Base-by-base conservation (phyloP, 441 rosid species). In the Omphalea diandra region DNA sequence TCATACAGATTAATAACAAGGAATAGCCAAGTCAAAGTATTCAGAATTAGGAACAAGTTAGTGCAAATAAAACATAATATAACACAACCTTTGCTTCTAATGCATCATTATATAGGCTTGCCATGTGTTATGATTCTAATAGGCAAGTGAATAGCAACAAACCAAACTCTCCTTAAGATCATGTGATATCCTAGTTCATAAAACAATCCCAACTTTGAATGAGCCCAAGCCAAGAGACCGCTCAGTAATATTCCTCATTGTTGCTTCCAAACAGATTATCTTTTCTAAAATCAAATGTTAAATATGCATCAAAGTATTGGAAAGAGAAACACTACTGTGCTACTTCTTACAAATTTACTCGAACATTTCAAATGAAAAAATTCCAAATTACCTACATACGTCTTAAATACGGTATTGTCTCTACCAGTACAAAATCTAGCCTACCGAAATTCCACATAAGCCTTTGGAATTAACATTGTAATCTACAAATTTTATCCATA, bases 151-250 rank as follows among this genome's bases (percentile, higher is more conserved):
- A 2, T 55, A 50, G 54, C 11, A 44, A 65, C 7, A 36, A 54
- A 66, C 36, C 24, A 53, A 36, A 53, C 56, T 67, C 71, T 38
- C 49, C 46, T 40, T 54, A 38, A 26, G 63, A 41, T 35, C 61
- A 24, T 38, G 41, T 54, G 33, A 67, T 4, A n/a, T n/a, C n/a
- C n/a, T n/a, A n/a, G n/a, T n/a, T n/a, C n/a, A n/a, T n/a, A n/a
- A n/a, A n/a, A n/a, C n/a, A n/a, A n/a, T n/a, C n/a, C n/a, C n/a
- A n/a, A n/a, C n/a, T n/a, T n/a, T n/a, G n/a, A n/a, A n/a, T n/a
- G n/a, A n/a, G n/a, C n/a, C n/a, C n/a, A n/a, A n/a, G n/a, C n/a
- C n/a, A n/a, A n/a, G n/a, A n/a, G n/a, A n/a, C n/a, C n/a, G n/a
- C n/a, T n/a, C n/a, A n/a, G n/a, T n/a, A n/a, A n/a, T n/a, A 18